Conservation (phyloP, 2,329 filamentous ascomycete species). For the Thelonectria rubi region DNA sequence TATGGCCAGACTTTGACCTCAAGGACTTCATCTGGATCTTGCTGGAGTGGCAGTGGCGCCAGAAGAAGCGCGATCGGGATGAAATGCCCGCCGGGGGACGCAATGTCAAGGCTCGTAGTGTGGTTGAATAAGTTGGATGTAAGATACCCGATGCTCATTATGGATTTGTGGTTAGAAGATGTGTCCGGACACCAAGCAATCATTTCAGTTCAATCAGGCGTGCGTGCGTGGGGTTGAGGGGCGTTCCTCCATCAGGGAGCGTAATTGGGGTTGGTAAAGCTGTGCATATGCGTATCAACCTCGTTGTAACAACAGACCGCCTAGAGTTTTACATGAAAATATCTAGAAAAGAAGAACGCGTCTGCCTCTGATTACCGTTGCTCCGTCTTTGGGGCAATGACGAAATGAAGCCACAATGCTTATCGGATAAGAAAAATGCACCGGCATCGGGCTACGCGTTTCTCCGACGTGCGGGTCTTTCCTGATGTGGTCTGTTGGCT, state of each 20-base stretch:
- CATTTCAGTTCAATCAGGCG: conserved; percentile 17
- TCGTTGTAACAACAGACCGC: conserved; percentile 3
- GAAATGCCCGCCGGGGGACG: conserved; percentile 51
- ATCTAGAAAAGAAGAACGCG: neutral
- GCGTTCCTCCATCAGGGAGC: neutral
- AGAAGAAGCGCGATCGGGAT: conserved; percentile 65
- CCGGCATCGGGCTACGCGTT: conserved; percentile 37
- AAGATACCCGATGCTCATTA: conserved; percentile 36
- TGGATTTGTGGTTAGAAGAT: conserved; percentile 8
- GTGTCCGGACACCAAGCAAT: conserved; percentile 18
- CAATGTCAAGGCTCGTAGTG: conserved; percentile 38
- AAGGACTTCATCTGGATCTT: conserved; percentile 93
- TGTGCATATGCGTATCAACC: neutral
- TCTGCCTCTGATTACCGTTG: neutral
- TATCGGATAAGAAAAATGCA: conserved; percentile 38
- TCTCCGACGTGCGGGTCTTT: conserved; percentile 34
- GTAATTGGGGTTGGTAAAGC: neutral
- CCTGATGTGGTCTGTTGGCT: conserved; percentile 27
- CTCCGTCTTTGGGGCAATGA: conserved; percentile 27
- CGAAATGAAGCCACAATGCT: conserved; percentile 36
- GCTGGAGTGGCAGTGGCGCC: conserved; percentile 84
- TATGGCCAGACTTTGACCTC: conserved; percentile 97
- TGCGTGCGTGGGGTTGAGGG: conserved; percentile 11
- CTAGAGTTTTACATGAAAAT: neutral
- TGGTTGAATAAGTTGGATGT: conserved; percentile 26